Conservation (phyloP, 495 filamentous ascomycete genomes). For the Aspergillus baeticus region DNA sequence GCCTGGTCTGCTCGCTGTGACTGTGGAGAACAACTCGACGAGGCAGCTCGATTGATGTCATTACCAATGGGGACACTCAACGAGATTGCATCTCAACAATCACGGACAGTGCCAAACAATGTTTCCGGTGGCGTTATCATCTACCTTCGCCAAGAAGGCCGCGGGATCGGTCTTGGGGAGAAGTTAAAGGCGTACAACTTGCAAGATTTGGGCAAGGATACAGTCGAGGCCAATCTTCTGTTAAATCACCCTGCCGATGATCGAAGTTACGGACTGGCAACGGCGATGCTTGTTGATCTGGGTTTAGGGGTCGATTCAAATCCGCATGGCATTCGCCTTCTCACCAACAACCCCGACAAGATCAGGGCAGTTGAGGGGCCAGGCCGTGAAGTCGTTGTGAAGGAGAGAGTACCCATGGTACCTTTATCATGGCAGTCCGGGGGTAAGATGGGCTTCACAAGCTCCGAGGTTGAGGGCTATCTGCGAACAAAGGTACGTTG, state of each 20-base stretch:
- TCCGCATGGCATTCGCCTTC: constrained; percentile 69
- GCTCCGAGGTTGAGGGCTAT: constrained; percentile 89
- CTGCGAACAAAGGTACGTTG: constrained; percentile 79
- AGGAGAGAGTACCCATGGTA: constrained; percentile 90
- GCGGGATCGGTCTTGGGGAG: constrained; percentile 90
- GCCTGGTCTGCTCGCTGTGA: constrained; percentile 97
- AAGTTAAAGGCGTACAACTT: constrained; percentile 98
- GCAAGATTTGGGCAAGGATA: constrained; percentile 92
- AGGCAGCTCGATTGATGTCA: constrained; percentile 92
- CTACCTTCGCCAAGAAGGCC: constrained; percentile 93
- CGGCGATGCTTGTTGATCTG: constrained; percentile 87
- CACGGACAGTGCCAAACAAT: constrained; percentile 45
- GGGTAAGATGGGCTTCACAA: constrained; percentile 75
- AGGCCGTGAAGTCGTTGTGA: constrained; percentile 80
- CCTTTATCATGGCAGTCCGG: constrained; percentile 89
- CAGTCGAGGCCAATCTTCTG: constrained; percentile 91
- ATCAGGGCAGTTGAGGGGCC: constrained; percentile 91
- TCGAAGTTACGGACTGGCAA: constrained; percentile 89
- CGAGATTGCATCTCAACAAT: constrained; percentile 32
- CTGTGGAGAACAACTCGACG: constrained; percentile 96
- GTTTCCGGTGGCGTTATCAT: constrained; percentile 84
- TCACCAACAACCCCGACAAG: constrained; percentile 99
- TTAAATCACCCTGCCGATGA: constrained; percentile 93
- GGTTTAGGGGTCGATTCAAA: constrained; percentile 58
- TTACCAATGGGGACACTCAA: constrained; percentile 51